Percentiles rank a stretch among this genome's conserved stretches.
These are phyloP conservation scores for Alternaria ventricosa DNA, from an alignment of 2,329 filamentous ascomycete genomes.

Conservation along the genomic window DNA sequence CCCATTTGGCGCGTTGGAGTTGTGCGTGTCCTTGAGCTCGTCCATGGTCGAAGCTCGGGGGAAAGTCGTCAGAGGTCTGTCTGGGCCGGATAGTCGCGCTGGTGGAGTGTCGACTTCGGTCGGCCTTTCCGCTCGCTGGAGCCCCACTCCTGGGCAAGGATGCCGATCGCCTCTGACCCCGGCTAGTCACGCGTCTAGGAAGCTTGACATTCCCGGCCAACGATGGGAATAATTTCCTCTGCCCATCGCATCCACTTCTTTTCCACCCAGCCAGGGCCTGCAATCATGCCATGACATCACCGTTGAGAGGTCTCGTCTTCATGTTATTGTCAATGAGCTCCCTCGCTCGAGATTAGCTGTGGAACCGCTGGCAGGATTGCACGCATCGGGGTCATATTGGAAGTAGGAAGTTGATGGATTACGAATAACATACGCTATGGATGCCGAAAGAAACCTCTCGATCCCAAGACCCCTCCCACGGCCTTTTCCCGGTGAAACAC, in stretches of 20 bases:
- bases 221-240: not conserved
- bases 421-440: not conserved
- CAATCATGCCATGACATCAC: slow-evolving; percentile 7
- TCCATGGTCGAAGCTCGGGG: slow-evolving; percentile 38
- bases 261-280: not conserved
- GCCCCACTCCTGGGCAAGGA: slow-evolving; percentile 18
- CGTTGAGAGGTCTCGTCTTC: not conserved
- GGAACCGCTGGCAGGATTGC: not conserved
- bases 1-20: slow-evolving; percentile 26
- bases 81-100: slow-evolving; percentile 25
- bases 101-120: slow-evolving; percentile 16
- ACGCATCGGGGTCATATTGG: not conserved
- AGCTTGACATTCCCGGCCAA: slow-evolving; percentile 6
- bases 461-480: not conserved
- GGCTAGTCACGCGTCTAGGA: slow-evolving; percentile 22
- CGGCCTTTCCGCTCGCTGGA: slow-evolving; percentile 18
- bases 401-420: not conserved
- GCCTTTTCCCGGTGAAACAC: not conserved
- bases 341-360: not conserved
- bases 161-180: slow-evolving; percentile 2
- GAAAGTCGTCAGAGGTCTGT: slow-evolving; percentile 20
- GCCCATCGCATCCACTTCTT: not conserved
- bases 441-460: not conserved
- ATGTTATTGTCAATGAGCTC: not conserved
- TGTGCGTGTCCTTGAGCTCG: slow-evolving; percentile 33